Evolutionary conservation across 2,329 filamentous ascomycete genomes (phyloP).

Genomic region (Macrophomina pseudophaseolina): DNA sequence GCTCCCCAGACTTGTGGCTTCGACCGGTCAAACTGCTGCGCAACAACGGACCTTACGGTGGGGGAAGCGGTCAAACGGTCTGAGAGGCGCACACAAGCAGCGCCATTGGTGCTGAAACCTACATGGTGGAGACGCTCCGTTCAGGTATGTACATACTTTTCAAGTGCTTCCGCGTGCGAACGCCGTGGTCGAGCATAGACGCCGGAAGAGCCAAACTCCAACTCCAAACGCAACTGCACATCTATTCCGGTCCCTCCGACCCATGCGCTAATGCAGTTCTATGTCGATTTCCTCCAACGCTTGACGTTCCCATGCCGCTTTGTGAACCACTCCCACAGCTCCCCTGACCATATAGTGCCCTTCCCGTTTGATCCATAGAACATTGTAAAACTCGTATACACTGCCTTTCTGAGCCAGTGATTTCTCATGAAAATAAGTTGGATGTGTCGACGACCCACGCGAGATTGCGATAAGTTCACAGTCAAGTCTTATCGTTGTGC

Average conservation of each 20-base stretch:
- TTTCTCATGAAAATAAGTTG: no score
- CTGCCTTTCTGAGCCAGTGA: accelerated
- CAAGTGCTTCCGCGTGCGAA: no score
- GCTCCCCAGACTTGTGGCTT: neutral
- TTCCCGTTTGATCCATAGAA: constrained; percentile 33
- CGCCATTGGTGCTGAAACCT: no score
- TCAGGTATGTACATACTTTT: no score
- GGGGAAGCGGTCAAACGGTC: no score
- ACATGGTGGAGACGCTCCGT: no score
- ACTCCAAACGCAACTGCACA: no score
- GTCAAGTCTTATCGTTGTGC: neutral
- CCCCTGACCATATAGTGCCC: constrained; percentile 32
- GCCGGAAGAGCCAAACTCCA: no score
- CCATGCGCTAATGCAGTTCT: constrained; percentile 8
- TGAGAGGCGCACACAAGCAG: no score
- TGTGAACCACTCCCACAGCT: constrained; percentile 32
- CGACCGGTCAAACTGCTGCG: neutral
- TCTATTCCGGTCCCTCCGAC: no score
- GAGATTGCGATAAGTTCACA: constrained; percentile 7
- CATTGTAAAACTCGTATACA: constrained; percentile 29
- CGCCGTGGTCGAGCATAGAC: no score
- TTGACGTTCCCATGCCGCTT: constrained; percentile 29
- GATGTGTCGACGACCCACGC: no score
- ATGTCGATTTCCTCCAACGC: constrained; percentile 29
- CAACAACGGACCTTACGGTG: neutral